Conservation (phyloP, 495 filamentous ascomycete species). For the Penicillium malachiteum region DNA sequence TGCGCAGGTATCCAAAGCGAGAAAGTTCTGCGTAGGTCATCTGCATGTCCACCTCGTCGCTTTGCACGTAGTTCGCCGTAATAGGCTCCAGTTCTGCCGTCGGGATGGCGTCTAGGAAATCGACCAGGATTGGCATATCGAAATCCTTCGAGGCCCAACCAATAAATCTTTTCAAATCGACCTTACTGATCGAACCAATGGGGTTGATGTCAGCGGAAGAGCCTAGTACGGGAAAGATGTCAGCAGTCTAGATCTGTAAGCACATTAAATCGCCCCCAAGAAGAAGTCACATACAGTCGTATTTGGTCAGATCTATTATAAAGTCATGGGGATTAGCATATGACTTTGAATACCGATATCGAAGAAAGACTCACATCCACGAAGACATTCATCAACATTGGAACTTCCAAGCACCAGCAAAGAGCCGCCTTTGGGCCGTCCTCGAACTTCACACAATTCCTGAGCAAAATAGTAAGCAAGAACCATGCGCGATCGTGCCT, state of each 20-base stretch:
- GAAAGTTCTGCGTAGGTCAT: constrained; percentile 12
- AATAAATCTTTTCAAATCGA: constrained; percentile 11
- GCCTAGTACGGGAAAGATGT: background rate
- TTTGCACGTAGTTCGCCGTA: constrained; percentile 10
- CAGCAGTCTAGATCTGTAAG: background rate
- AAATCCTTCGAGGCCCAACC: constrained; percentile 8
- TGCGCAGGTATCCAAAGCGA: constrained; percentile 9
- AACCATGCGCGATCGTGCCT: constrained; percentile 12
- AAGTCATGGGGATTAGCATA: background rate
- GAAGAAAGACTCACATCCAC: constrained; percentile 9
- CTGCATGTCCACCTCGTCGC: constrained; percentile 13
- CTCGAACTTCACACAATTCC: constrained; percentile 10
- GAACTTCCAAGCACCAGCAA: constrained; percentile 12
- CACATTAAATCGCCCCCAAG: background rate
- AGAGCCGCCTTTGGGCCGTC: constrained; percentile 5
- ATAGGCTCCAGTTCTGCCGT: constrained; percentile 12
- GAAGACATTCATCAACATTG: constrained; percentile 12
- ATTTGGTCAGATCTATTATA: constrained; percentile 11
- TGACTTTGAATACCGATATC: background rate
- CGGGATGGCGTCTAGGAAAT: constrained; percentile 11
- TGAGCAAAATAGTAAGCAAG: constrained; percentile 13
- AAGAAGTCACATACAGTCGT: constrained; percentile 5
- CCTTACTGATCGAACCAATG: constrained; percentile 13
- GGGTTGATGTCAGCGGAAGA: constrained; percentile 14
- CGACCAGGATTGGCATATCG: constrained; percentile 9